Evolutionary conservation across 768 basidiomycete species (phyloP).

Genomic region (Tubosaeta sp.): DNA sequence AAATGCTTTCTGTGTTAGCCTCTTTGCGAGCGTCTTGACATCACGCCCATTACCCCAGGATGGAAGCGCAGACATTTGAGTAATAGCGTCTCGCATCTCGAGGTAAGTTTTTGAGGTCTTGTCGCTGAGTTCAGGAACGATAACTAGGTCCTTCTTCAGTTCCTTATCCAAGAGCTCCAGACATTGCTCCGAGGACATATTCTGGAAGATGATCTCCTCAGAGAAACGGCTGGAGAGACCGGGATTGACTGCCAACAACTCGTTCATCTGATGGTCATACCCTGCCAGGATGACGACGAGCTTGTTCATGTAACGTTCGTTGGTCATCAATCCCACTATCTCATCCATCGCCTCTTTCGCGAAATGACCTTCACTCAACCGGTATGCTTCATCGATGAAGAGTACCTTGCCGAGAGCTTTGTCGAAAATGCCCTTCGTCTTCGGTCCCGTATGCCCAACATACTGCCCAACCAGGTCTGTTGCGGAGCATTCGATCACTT

Average conservation of each 20-base stretch:
- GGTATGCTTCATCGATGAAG: conserved; percentile 73
- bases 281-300: conserved; percentile 68
- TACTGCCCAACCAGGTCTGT: conserved; percentile 69
- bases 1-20: conserved; percentile 42
- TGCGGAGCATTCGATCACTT: conserved; percentile 66
- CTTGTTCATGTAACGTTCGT: conserved; percentile 53
- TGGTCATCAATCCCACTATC: conserved; percentile 60
- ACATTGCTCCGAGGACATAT: conserved; percentile 51
- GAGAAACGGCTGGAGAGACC: conserved; percentile 71
- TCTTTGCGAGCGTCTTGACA: conserved; percentile 49
- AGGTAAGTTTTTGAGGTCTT: neutral
- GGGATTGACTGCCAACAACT: conserved; percentile 53
- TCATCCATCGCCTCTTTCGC: conserved; percentile 75
- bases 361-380: conserved; percentile 57
- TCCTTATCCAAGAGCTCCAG: conserved; percentile 47
- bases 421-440: conserved; percentile 56
- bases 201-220: conserved; percentile 52
- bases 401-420: conserved; percentile 65
- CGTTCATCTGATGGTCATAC: conserved; percentile 66
- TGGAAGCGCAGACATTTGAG: conserved; percentile 40
- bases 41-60: conserved; percentile 73
- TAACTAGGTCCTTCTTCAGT: conserved; percentile 41
- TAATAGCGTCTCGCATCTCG: conserved; percentile 38
- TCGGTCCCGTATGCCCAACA: conserved; percentile 70
- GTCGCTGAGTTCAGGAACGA: conserved; percentile 32